A percentile compares a stretch with the other conserved stretches of the same genome.
Evolutionary conservation across 164 flowering plant genomes (phyloP).

Genomic region (Vitis riparia): DNA sequence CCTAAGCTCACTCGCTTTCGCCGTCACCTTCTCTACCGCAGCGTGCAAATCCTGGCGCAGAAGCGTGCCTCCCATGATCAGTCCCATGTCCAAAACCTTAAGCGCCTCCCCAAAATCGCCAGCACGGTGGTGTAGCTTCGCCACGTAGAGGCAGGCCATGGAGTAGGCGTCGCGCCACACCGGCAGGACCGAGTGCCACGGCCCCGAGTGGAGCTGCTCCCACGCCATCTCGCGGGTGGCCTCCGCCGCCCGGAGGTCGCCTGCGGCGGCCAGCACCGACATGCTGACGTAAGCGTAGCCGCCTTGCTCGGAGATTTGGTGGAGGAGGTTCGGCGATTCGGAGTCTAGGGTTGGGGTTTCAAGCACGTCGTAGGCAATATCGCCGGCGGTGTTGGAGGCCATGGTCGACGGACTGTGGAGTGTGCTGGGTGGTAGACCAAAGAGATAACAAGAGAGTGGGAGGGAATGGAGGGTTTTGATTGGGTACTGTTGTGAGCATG

Average conservation of each 20-base stretch:
- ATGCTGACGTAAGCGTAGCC: constrained; percentile 77
- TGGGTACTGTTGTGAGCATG: no score
- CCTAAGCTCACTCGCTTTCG: constrained; percentile 17
- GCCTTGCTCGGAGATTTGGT: constrained; percentile 59
- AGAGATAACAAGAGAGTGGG: background rate
- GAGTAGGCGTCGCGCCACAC: constrained; percentile 95
- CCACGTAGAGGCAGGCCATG: constrained; percentile 82
- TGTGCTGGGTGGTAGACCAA: background rate
- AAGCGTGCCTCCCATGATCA: constrained; percentile 86
- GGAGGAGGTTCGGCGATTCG: constrained; percentile 49
- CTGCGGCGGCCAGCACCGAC: constrained; percentile 52
- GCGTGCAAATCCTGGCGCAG: constrained; percentile 56
- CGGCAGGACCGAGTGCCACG: constrained; percentile 89
- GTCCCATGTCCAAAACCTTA: constrained; percentile 77
- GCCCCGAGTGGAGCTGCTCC: constrained; percentile 99
- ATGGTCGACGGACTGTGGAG: constrained; percentile 9
- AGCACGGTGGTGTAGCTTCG: constrained; percentile 35
- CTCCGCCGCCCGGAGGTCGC: constrained; percentile 83
- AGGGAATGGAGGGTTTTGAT: no score
- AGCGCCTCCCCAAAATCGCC: constrained; percentile 66
- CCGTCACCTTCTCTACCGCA: constrained; percentile 35
- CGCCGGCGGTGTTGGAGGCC: constrained; percentile 15
- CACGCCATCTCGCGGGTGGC: constrained; percentile 92
- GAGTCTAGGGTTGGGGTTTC: constrained; percentile 59
- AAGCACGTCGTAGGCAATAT: constrained; percentile 10